Conservation (phyloP, 441 rosid genomes). For the Euphorbia corollata region DNA sequence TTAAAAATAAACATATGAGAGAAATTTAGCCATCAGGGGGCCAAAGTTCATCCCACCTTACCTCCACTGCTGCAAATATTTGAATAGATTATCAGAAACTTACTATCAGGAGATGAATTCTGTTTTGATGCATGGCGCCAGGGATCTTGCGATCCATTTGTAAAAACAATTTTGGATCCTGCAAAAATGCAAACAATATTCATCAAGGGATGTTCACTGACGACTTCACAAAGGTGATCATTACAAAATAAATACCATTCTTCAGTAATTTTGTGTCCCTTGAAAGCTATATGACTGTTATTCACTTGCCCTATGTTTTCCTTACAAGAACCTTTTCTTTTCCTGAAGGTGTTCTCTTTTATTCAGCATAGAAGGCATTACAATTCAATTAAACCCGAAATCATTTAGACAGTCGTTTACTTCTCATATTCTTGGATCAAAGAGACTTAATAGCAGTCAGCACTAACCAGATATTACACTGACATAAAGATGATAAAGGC, state of each 20-base stretch:
- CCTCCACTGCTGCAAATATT: not conserved
- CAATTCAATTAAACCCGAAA: not conserved
- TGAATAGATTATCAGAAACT: constrained; percentile 23
- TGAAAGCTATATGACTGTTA: too few species aligned
- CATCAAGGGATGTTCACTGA: not conserved
- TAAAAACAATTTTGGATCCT: constrained; percentile 77
- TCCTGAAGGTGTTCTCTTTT: not conserved
- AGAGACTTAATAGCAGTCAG: not conserved
- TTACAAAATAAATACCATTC: not conserved
- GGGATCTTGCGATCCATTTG: constrained; percentile 97
- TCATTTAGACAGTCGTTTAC: not conserved
- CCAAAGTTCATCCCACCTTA: too few species aligned
- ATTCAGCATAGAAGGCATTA: not conserved
- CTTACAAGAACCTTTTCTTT: not conserved
- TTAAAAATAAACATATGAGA: too few species aligned
- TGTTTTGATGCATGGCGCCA: constrained; percentile 97
- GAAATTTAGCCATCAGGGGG: too few species aligned
- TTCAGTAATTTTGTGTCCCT: not conserved
- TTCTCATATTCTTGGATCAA: not conserved
- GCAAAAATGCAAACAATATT: constrained; percentile 22
- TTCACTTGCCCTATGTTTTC: not conserved
- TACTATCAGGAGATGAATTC: constrained; percentile 72
- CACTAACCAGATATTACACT: not conserved
- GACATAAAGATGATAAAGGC: not conserved
- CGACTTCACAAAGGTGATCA: not conserved